Conservation (phyloP, 2,329 filamentous ascomycete species). For the Grosmannia huntii region DNA sequence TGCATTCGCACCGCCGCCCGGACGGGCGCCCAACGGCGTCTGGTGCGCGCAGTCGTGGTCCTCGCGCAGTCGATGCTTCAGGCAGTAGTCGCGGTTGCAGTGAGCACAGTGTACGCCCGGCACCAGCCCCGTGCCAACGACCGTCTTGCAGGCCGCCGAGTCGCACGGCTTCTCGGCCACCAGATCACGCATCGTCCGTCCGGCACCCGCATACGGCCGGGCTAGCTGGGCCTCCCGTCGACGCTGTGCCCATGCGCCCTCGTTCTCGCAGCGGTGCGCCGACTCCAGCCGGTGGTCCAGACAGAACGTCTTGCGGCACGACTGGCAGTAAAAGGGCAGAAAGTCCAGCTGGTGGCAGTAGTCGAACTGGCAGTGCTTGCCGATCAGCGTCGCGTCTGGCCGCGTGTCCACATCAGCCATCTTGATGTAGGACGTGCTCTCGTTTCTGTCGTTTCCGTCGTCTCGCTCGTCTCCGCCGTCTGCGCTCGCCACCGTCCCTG, state of each 20-base stretch:
- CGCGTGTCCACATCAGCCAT: constrained; percentile 48
- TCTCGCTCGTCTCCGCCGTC: neutral
- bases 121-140: constrained; percentile 54
- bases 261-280: constrained; percentile 55
- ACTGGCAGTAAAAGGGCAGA: constrained; percentile 86
- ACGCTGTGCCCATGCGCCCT: constrained; percentile 49
- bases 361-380: constrained; percentile 78
- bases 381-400: constrained; percentile 57
- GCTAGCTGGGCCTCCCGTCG: constrained; percentile 41
- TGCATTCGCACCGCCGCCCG: constrained; percentile 14
- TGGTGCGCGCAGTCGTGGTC: constrained; percentile 79
- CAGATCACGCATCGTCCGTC: constrained; percentile 39
- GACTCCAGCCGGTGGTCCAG: constrained; percentile 86
- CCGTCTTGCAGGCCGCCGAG: constrained; percentile 52
- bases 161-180: constrained; percentile 56
- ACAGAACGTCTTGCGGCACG: constrained; percentile 74
- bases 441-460: constrained; percentile 2
- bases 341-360: constrained; percentile 96
- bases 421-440: constrained; percentile 47
- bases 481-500: neutral
- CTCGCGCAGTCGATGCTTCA: constrained; percentile 63
- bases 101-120: constrained; percentile 58
- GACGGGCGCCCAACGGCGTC: constrained; percentile 39
- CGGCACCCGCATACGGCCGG: constrained; percentile 39
- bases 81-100: constrained; percentile 64